Base-by-base conservation (phyloP, 2,329 filamentous ascomycete genomes). In the Monosporascus sp. region DNA sequence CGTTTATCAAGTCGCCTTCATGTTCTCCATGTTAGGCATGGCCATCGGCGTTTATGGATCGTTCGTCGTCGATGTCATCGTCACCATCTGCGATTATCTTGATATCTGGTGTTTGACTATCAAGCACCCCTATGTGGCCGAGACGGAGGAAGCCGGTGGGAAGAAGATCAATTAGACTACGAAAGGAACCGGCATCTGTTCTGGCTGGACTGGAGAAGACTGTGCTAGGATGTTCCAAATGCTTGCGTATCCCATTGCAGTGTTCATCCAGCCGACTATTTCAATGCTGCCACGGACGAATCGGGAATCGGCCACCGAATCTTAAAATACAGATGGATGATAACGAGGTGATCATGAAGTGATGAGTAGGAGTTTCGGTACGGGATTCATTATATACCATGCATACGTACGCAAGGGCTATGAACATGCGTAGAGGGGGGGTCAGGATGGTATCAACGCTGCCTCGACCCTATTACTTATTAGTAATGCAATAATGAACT, bases 61-160 rank as follows among this genome's bases (percentile, higher is more conserved):
- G 70, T 99, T 99, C 70, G 91, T 97, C 53, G 89, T 96, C 35
- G 94, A 97, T 69, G 92, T 97, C 53, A 97, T 99, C 61, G 91
- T 94, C 55, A 95, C 91, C 31, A 97, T 99, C 63, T 99, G 94
- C 74, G 94, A 99, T 70, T 96, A 96, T 70, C 79, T 97, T 56
- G 94, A 99, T 69, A 99, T 99, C 61, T 97, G 91, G 91, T 99
- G 94, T 69, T 77, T 99, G 69, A 96, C 89, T 1, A 99, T 99
- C 75, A 99, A 99, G 81, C 86, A 97, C 63, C 84, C 82, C 22
- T 78, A 80, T 58, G 74, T 78, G 24, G 79, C 81, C 63, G 72
- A 65, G 51, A 61, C 70, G 50, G 70, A 74, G 53, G 66, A 68
- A 5, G 61, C 68, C 31, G 70, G 67, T 43, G 69, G 67, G 31